Evolutionary conservation across 1,284 basidiomycete genomes (phyloP), one percentile per base, ranked within the genome.

Genomic region (Taiwanofungus camphoratus): DNA sequence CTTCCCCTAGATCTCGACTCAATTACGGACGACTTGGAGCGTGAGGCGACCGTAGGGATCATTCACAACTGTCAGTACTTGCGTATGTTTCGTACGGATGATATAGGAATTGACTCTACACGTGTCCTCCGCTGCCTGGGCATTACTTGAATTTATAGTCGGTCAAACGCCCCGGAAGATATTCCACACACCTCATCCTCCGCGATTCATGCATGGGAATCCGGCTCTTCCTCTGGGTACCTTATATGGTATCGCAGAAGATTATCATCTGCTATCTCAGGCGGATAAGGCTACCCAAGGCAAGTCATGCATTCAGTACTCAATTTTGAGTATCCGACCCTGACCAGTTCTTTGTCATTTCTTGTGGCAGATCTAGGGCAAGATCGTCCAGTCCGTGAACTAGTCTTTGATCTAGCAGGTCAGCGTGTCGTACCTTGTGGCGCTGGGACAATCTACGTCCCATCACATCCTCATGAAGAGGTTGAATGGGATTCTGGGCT

Each of bases 31-130:
- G 82, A 91, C 36, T 68, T 89, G 18, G 91, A 98, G 65, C 79
- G 89, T 30, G 90, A 93, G 55, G 92, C 93, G 0, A 91, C 90
- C 2, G 88, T 94, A 6, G 91, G 92, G 3, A 95, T 94, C 51
- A 96, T 98, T 36, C 93, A 97, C 64, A 96, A 95, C 52, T 95
- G 91, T 89, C 52, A 41, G 74, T 53, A 2, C n/a, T n/a, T n/a
- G n/a, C n/a, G n/a, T n/a, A n/a, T n/a, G n/a, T n/a, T n/a, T n/a
- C n/a, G n/a, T n/a, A n/a, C n/a, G n/a, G n/a, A n/a, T n/a, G n/a
- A n/a, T n/a, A n/a, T n/a, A n/a, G n/a, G n/a, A n/a, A n/a, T n/a
- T n/a, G n/a, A n/a, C n/a, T n/a, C n/a, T n/a, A n/a, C n/a, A n/a
- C n/a, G n/a, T n/a, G n/a, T n/a, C n/a, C n/a, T n/a, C n/a, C n/a